Evolutionary conservation across 2,329 filamentous ascomycete species (phyloP), one percentile per base, ranked within the genome.

Genomic region (Exophiala aquamarina): DNA sequence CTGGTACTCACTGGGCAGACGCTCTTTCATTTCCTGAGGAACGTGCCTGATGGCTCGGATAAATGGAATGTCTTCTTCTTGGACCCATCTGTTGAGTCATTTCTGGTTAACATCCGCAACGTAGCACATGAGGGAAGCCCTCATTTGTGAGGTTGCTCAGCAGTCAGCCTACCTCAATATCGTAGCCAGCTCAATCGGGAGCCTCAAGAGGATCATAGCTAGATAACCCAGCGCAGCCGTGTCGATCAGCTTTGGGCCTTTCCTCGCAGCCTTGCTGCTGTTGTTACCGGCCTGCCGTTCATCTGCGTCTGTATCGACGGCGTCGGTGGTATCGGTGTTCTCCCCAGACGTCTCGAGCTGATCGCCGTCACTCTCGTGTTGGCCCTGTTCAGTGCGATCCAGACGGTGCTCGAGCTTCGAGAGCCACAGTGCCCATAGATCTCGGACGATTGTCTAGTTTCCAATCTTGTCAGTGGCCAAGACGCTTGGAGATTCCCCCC

Each of bases 401-500:
- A 61, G 55, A 7, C 56, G 55, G n/a, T 48, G 35, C 17, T 51
- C 49, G 4, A 88, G 70, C 37, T 74, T 76, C 39, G 79, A 75
- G 29, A 90, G 72, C 41, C 89, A 81, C 41, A 96, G 70, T 42
- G 84, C 77, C 92, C 93, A 98, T 11, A 98, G 77, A 63, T 95
- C 90, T 49, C 83, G 81, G 4, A 94, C 82, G 8, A 95, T 75
- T 6, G 73, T 59, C 71, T 77, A 49, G 28, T 23, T 32, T 35
- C 33, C 13, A n/a, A n/a, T 18, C 29, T 23, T 41, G 32, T 21
- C 15, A 9, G 13, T 19, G 49, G 43, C 14, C 15, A 18, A 5
- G 26, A 31, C 26, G 14, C n/a, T 36, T 20, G 20, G 18, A 19
- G 19, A 19, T 5, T 26, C 17, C 10, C 14, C 21, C 13, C 10